Evolutionary conservation across 371 early-diverging fungal species (phyloP).

Genomic region (Rhizopus sp.): DNA sequence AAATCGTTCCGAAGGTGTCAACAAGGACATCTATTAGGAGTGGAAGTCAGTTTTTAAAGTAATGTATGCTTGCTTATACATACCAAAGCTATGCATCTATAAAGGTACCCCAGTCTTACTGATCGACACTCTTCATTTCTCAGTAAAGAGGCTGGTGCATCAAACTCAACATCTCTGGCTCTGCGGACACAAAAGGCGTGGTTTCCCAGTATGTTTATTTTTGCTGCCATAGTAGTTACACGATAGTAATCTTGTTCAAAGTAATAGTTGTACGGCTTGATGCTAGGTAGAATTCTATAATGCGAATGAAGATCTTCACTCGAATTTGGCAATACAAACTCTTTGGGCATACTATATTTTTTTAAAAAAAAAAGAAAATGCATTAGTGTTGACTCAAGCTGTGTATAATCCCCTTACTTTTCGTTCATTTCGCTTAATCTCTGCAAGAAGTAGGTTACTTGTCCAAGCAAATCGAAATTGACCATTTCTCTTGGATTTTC

Average conservation of each 20-base stretch:
- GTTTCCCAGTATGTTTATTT: conserved; percentile 15
- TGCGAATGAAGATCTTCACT: background rate
- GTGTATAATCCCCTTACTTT: background rate
- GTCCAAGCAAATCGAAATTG: conserved; percentile 33
- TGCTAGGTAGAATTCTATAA: background rate
- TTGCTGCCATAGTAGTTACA: conserved; percentile 20
- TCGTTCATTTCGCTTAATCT: conserved; percentile 2
- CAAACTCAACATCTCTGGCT: background rate
- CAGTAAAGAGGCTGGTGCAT: conserved; percentile 1
- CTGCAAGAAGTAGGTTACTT: conserved; percentile 43
- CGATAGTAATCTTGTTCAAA: conserved; percentile 31
- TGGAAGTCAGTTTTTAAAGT: background rate
- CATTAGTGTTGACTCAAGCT: no score
- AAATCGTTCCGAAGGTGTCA: conserved; percentile 55
- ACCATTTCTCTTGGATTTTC: conserved; percentile 19
- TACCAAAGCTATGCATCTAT: conserved; percentile 39
- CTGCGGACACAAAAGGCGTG: conserved; percentile 16
- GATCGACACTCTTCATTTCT: conserved; percentile 5
- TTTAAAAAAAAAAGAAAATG: no score
- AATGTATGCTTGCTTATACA: background rate
- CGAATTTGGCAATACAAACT: background rate
- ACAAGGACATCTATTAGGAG: conserved; percentile 47
- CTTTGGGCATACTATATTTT: background rate
- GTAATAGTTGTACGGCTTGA: conserved; percentile 5
- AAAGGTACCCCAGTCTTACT: conserved; percentile 14